Evolutionary conservation across 495 filamentous ascomycete species (phyloP).

Genomic region (Penicillium manginii): DNA sequence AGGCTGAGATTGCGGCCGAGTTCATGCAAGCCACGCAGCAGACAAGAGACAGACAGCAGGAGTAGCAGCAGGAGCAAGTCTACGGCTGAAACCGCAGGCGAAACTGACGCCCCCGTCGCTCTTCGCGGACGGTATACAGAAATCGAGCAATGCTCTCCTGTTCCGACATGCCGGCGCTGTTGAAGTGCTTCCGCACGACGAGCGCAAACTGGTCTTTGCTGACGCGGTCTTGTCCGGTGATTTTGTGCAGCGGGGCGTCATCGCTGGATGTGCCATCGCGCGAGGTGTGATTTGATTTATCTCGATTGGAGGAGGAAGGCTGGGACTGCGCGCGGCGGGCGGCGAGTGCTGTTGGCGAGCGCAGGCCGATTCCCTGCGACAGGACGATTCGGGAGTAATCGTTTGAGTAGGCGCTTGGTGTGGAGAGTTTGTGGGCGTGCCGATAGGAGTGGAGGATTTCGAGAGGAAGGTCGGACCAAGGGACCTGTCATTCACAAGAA

Average conservation of each 20-base stretch:
- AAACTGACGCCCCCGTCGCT: slow-evolving; percentile 47
- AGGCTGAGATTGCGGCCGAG: neutral
- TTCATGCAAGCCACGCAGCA: slow-evolving; percentile 1
- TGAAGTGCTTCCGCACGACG: slow-evolving; percentile 87
- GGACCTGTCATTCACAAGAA: slow-evolving; percentile 54
- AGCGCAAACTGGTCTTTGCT: slow-evolving; percentile 79
- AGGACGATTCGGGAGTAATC: slow-evolving; percentile 74
- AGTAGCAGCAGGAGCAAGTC: slow-evolving; percentile 4
- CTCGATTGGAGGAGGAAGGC: slow-evolving; percentile 16
- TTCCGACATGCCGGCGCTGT: slow-evolving; percentile 79
- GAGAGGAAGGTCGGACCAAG: slow-evolving; percentile 74
- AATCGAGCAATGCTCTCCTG: slow-evolving; percentile 88
- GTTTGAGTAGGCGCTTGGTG: slow-evolving; percentile 68
- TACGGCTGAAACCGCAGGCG: slow-evolving; percentile 51
- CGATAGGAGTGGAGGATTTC: slow-evolving; percentile 80
- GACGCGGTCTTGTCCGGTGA: slow-evolving; percentile 60
- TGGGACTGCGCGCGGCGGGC: slow-evolving; percentile 38
- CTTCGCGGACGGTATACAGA: slow-evolving; percentile 75
- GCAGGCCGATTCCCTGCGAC: slow-evolving; percentile 69
- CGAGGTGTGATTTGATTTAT: slow-evolving; percentile 14
- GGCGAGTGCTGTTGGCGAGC: slow-evolving; percentile 49
- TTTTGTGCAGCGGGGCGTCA: slow-evolving; percentile 33
- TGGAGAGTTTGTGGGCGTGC: slow-evolving; percentile 72
- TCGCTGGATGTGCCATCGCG: slow-evolving; percentile 14
- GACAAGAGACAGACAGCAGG: too few species aligned